Evolutionary conservation across 2,329 filamentous ascomycete species (phyloP), one percentile per base, ranked within the genome.

Genomic region (Aureobasidium sp.): DNA sequence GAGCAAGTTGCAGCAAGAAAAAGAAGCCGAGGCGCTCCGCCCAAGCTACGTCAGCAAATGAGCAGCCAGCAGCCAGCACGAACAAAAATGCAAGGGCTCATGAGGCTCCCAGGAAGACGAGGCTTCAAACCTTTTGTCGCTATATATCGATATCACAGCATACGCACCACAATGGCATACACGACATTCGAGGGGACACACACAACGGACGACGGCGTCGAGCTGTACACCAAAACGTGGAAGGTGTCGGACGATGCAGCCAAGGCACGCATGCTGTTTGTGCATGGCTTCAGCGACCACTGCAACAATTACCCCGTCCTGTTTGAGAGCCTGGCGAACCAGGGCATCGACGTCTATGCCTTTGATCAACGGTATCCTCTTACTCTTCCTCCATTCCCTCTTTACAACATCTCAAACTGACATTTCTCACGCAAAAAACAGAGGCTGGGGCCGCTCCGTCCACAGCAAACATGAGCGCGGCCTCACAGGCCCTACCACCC

Each of bases 271-370:
- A 74, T 96, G 55, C 80, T 94, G 69, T 89, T 95, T 75, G 78
- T 97, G 65, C 92, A 97, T 76, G 92, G 92, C 69, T 97, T 92
- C 80, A 91, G 86, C 73, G 92, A 96, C 75, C 90, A 95, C 74
- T 80, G 79, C 73, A 86, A 89, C 74, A 84, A 85, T 63, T 95
- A 96, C 77, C 82, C 86, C 71, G 80, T 82, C 61, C 82, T 96
- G 70, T 93, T 94, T 76, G 81, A 85, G 6, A 78, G 76, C 15
- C 82, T 97, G 52, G 87, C 88, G 25, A 77, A 79, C 12, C 82
- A 82, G 60, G 89, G 88, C 65, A 91, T 97, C 68, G 85, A 89
- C 69, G 83, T 90, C 52, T 84, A 88, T 70, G 82, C 84, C 65
- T 89, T 92, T 72, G 92, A 97, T 74, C 92, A 96, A 79, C 86